These are phyloP conservation scores for Parastagonospora avenae DNA, from an alignment of 2,329 filamentous ascomycete species.

Conservation along the genomic window DNA sequence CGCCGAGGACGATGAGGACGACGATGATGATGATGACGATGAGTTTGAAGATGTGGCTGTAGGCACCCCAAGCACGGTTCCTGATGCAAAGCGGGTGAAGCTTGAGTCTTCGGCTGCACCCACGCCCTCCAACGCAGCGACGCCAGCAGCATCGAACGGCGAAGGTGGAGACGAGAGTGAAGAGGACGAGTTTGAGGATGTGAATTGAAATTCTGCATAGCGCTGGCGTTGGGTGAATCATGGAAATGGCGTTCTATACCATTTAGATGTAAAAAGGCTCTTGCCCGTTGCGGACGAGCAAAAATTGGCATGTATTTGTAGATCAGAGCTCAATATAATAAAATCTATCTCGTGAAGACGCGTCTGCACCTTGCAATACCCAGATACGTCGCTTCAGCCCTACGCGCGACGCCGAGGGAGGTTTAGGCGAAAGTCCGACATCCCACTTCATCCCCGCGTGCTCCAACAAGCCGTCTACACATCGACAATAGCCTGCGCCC, in stretches of 20 bases:
- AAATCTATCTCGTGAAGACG: no score
- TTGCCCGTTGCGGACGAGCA: neutral
- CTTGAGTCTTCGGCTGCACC: constrained; percentile 55
- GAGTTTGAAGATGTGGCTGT: constrained; percentile 46
- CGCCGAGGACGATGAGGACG: constrained; percentile 49
- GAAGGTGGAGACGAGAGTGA: constrained; percentile 54
- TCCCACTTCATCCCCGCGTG: constrained; percentile 38
- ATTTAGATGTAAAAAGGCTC: neutral
- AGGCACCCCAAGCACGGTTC: constrained; percentile 32
- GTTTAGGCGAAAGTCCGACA: constrained; percentile 33
- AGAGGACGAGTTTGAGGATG: constrained; percentile 55
- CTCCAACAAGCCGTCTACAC: constrained; percentile 17
- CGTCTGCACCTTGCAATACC: no score
- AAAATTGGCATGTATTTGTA: neutral
- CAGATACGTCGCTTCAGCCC: neutral
- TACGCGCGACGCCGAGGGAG: constrained; percentile 7
- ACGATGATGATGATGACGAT: constrained; percentile 56
- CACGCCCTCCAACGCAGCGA: constrained; percentile 36
- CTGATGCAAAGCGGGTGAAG: constrained; percentile 65
- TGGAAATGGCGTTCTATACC: constrained; percentile 13
- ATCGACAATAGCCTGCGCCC: neutral
- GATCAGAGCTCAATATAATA: neutral
- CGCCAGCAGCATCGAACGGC: constrained; percentile 45
- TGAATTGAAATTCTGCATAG: constrained; percentile 39
- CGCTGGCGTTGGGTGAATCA: constrained; percentile 28